Base-by-base conservation (phyloP, 768 basidiomycete species). In the Phlebiopsis flavidoalba region DNA sequence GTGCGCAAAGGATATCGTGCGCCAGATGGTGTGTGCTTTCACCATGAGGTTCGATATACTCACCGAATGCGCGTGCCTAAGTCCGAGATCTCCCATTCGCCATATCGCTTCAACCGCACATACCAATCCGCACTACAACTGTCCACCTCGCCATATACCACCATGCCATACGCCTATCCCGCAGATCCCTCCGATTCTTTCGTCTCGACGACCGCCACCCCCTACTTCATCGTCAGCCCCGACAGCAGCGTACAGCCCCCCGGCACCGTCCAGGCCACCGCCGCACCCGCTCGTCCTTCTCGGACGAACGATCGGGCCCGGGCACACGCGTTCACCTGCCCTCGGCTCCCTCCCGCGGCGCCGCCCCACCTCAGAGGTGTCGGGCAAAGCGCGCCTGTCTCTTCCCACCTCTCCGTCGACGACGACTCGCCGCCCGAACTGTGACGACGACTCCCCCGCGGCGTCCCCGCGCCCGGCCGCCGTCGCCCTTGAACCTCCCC, bases 281-380 rank as follows among this genome's bases (percentile, higher is more conserved):
- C 45, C 69, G 72, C 63, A 61, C 72, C 31, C 70, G 71, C 63
- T 73, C 72, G 35, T 60, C 65, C 5, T 79, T 78, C 66, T 73
- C 77, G 46, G 74, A 78, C 26, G 75, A 78, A 58, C 69, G 67
- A 54, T n/a, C n/a, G 26, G 77, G 78, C 45, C 69, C 74, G 21
- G 83, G 83, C 61, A n/a, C n/a, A n/a, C n/a, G 77, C 84, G 21
- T 84, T 85, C 59, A 73, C 74, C 17, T 71, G n/a, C 80, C 11
- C 73, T 85, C 49, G 76, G 77, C 26, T 53, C 66, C 17, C 78
- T 84, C 37, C 84, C 84, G 51, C 75, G 74, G 31, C 73, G 78
- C 64, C 66, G 71, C 15, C 54, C 58, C 36, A 17, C 54, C 52
- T 19, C 11, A 56, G 37, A 37, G 15, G n/a, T n/a, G n/a, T 24